Conservation (phyloP, 768 basidiomycete species). For the Termitomyces heimii region DNA sequence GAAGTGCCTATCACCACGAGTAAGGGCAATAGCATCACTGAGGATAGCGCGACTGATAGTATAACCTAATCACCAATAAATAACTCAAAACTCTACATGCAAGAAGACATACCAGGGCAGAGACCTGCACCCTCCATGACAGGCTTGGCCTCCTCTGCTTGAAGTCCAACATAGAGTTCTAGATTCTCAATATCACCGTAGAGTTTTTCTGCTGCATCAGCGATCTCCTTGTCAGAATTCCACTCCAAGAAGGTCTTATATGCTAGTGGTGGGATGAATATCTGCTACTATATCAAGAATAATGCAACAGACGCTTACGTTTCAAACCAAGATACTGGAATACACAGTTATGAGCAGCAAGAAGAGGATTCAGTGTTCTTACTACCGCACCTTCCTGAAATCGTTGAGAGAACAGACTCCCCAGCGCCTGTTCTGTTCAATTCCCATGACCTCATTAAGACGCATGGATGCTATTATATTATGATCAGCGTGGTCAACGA, state of each 20-base stretch:
- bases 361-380: neutral
- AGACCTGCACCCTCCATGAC: conserved; percentile 76
- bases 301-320: conserved; percentile 31
- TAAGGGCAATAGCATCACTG: conserved; percentile 80
- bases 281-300: neutral
- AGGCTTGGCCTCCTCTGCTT: conserved; percentile 74
- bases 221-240: conserved; percentile 70
- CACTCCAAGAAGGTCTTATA: conserved; percentile 72
- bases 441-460: conserved; percentile 80
- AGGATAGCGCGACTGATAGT: conserved; percentile 84
- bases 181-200: conserved; percentile 73
- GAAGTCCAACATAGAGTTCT: conserved; percentile 77
- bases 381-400: conserved; percentile 52
- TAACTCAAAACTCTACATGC: neutral
- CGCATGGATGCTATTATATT: conserved; percentile 48
- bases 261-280: conserved; percentile 29
- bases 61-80: conserved; percentile 40
- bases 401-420: conserved; percentile 83
- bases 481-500: neutral
- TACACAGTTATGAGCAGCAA: neutral
- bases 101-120: conserved; percentile 58
- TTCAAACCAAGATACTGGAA: conserved; percentile 69
- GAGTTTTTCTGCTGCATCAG: conserved; percentile 66
- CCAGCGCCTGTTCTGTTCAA: conserved; percentile 71
- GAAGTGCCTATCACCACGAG: conserved; percentile 79